Conservation (phyloP, 139 green algal genomes). For the Chlamydomonas urium region DNA sequence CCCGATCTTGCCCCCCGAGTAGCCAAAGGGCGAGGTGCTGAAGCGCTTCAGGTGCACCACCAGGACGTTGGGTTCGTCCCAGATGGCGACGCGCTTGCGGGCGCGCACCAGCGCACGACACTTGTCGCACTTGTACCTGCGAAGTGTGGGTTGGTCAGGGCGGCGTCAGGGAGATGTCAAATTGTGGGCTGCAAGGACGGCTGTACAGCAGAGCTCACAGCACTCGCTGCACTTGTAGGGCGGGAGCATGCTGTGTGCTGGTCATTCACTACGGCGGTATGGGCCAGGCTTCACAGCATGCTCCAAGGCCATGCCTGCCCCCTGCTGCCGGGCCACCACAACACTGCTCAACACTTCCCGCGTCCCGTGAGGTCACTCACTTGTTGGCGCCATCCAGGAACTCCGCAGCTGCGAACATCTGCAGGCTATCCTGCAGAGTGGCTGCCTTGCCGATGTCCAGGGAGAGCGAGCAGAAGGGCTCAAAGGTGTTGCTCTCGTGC, state of each 20-base stretch:
- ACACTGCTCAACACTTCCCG: too few relatives aligned
- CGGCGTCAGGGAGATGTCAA: too few relatives aligned
- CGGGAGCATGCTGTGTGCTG: too few relatives aligned
- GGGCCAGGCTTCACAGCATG: too few relatives aligned
- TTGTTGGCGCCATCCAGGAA: conserved; percentile 61
- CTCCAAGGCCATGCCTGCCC: too few relatives aligned
- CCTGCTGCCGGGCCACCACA: too few relatives aligned
- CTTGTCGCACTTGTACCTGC: conserved; percentile 46
- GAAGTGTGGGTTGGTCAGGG: too few relatives aligned
- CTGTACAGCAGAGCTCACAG: too few relatives aligned
- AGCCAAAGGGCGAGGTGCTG: conserved; percentile 8
- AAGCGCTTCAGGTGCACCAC: conserved; percentile 79
- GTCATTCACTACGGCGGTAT: too few relatives aligned
- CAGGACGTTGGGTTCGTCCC: conserved; percentile 77
- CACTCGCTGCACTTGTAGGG: too few relatives aligned
- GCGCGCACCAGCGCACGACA: conserved; percentile 43
- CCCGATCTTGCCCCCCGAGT: conserved; percentile 3
- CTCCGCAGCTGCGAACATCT: conserved; percentile 68
- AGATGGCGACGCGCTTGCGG: conserved; percentile 53
- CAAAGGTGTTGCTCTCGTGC: conserved; percentile 75
- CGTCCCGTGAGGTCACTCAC: too few relatives aligned
- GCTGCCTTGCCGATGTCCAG: conserved; percentile 70
- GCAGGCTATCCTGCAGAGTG: conserved; percentile 47
- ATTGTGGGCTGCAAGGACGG: too few relatives aligned
- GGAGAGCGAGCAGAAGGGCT: conserved; percentile 81